phyloP scores from a whole-genome alignment of 139 green algal species.

The Pleodorina starrii region DNA sequence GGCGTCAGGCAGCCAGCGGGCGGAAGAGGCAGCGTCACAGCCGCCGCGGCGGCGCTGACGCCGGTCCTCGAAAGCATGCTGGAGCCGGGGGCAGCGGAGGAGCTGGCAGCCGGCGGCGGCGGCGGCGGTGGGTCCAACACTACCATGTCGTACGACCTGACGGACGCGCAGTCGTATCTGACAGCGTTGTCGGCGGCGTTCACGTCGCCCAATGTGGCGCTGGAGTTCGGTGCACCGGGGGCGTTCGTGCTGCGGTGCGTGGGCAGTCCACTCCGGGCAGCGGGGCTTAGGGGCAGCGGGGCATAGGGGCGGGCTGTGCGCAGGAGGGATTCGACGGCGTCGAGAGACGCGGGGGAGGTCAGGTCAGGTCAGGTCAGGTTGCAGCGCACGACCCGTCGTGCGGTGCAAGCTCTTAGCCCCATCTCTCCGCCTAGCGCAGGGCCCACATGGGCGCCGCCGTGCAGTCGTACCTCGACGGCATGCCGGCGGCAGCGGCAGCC shows the following conservation, averaged over 20 bases:
- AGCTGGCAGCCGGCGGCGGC: neutral
- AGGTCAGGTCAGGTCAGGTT: too few species aligned
- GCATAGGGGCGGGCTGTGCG: too few species aligned
- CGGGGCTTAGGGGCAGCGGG: too few species aligned
- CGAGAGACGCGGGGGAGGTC: too few species aligned
- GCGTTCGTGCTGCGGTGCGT: neutral
- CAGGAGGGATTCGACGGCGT: too few species aligned
- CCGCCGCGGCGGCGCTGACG: neutral
- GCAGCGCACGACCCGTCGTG: too few species aligned
- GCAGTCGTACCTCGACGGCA: neutral
- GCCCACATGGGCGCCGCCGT: neutral
- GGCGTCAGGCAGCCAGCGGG: neutral
- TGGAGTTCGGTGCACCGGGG: conserved; percentile 3
- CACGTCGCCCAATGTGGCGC: neutral
- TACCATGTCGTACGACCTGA: neutral
- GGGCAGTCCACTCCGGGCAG: too few species aligned
- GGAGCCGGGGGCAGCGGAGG: neutral
- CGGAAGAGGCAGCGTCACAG: neutral
- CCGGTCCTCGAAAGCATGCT: conserved; percentile 10
- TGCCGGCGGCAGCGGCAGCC: neutral
- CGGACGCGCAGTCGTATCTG: conserved; percentile 23
- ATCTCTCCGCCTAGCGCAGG: too few species aligned
- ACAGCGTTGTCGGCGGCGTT: conserved; percentile 12
- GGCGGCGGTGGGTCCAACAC: neutral
- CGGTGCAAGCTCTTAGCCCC: too few species aligned